Evolutionary conservation across 106 monocot genomes (phyloP), one percentile per base, ranked within the genome.

Genomic region (Apostasia shenzhenica): DNA sequence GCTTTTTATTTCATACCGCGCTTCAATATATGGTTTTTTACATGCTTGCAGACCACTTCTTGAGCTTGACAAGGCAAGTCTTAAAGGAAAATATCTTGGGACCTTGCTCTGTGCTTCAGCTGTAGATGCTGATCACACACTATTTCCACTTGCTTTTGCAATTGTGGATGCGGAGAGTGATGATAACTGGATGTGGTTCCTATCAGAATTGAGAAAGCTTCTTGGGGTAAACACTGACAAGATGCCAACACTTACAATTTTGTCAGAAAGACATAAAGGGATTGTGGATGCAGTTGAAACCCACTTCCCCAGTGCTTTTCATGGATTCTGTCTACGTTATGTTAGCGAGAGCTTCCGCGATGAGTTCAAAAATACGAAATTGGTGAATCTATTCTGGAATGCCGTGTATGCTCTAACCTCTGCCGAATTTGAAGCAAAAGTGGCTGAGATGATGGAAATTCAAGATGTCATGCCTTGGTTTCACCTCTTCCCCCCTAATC

Each of bases 171-270:
- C 75, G 11, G 92, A 97, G 74, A 97, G 75, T 54, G 95, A 92
- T 76, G 95, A 92, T 42, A 97, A 92, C 57, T 97, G 95, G 95
- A 92, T 86, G 82, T 97, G 95, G 95, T 97, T 97, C 79, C 59
- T 92, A 14, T 89, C 95, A 40, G 95, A 97, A 69, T 67, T 97
- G 72, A 71, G 95, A 63, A 92, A 91, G 59, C 84, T 97, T 41
- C 82, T 97, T 61, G 88, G 88, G 67, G 73, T 92, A 73, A 92
- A 84, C 53, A 92, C 95, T 10, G 95, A 97, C 41, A 97, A 92
- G 82, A 92, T 97, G 95, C 95, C 95, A 10, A 45, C 88, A 8
- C 75, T 97, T 44, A 97, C 95, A 12, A 84, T 97, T 37, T 65
- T 97, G 58, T 97, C 95, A 40, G 95, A 92, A 63, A 81, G 92